Evolutionary conservation across 139 green algal species (phyloP), one percentile per base, ranked within the genome.

Genomic region (Chlorella sp.): DNA sequence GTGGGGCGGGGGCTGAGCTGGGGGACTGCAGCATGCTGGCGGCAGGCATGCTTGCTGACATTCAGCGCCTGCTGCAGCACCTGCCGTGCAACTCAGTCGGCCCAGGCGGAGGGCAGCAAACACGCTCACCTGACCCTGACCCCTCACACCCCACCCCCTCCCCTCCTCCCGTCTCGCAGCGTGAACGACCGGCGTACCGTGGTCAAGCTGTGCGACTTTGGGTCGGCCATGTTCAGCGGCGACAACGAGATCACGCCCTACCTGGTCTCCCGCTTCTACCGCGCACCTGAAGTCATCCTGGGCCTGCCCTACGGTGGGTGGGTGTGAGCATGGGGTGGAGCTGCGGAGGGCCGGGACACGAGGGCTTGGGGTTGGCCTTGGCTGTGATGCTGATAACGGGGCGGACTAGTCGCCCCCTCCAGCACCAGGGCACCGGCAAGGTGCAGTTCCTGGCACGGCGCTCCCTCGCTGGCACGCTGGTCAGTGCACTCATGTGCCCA

Each of bases 161-260:
- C 60, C 20, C 55, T 13, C 74, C 32, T 0, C 51, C 15, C 51
- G 21, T 16, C 41, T 7, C 25, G n/a, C 69, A 85, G 80, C 15
- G 93, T 99, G 60, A 98, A 98, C 87, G 90, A 94, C 16, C 85
- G 86, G 21, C 90, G 93, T 41, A 98, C 92, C 68, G 79, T 93
- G 26, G 80, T 98, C 36, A 98, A 97, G 92, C 82, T 98, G 18
- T 98, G 94, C 87, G 97, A 99, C 88, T 98, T 99, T 89, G 97
- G 97, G 25, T 95, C 87, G 15, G 97, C 97, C 62, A 99, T 99
- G 96, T 94, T 95, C n/a, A 85, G 88, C 26, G 96, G 96, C 0
- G 94, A 99, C 79, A 99, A 99, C 74, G 96, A 98, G 78, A 92
- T 98, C 76, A 99, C 97, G 56, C 97, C 97, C 6, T 99, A 99